Evolutionary conservation across 2,329 filamentous ascomycete species (phyloP), one percentile per base, ranked within the genome.

Genomic region (Truncatella angustata): DNA sequence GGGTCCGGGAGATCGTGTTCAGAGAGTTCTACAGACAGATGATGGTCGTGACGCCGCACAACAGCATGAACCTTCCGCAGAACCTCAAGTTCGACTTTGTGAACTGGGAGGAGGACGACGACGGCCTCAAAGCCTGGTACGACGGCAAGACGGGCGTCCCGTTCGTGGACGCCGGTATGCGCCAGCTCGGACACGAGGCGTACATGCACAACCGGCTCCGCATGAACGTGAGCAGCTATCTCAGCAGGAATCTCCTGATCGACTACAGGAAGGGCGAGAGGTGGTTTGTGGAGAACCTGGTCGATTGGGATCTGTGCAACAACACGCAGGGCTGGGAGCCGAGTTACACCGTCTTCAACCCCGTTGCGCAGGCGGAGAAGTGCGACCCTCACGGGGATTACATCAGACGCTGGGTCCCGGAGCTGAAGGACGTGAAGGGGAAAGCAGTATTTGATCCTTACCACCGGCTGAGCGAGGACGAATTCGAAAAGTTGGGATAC

Each of bases 331-430:
- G 84, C 0, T 87, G 84, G 84, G 85, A 88, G 65, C 86, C 86
- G 0, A 88, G 87, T 61, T 89, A 89, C 57, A 74, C 85, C 1
- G 84, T 90, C 24, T 89, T 90, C 68, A 89, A 88, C 58, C 86
- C 86, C 0, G 65, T 86, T 52, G 66, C 81, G 37, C 86, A 89
- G 70, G 82, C 80, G 49, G 84, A 87, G 73, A 85, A 82, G 66
- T 88, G 87, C 58, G 86, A 90, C 66, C 70, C 73, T 0, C 70
- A 81, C 0, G 86, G 85, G 0, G 78, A 81, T 23, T 90, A 86
- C 63, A 88, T 90, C 47, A 70, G 82, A 34, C 75, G 75, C 49
- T 89, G 86, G 85, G 76, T 90, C 4, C 78, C 78, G 3, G 86
- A 90, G 67, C 66, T 90, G 61, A 71, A 67, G 21, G 74, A 69